Base-by-base conservation (phyloP, 2,329 filamentous ascomycete species). In the Phyllosticta citriasiana region DNA sequence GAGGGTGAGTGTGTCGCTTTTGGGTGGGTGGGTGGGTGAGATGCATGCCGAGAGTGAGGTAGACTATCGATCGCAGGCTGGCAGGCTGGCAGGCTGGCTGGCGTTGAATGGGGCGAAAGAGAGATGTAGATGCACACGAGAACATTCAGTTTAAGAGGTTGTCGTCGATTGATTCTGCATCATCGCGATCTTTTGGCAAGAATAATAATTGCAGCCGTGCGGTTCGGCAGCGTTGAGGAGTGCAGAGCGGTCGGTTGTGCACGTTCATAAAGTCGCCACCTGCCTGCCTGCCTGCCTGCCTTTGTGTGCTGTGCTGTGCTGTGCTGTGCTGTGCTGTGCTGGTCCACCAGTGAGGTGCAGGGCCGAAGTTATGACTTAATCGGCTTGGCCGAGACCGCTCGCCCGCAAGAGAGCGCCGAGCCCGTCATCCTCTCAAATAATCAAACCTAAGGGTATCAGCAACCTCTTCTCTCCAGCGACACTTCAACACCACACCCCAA, bases 401-500 rank as follows among this genome's bases (percentile, higher is more conserved):
- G 59, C 53, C 53, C 40, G 40, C 59, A 47, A 53, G 54, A 40
- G 33, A 40, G 40, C 47, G 54, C 54, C 47, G 59, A 54, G 54
- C 40, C 40, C 59, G 59, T 61, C 59, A 61, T 61, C 14, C 40
- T 57, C 59, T 61, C 59, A 61, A 61, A 61, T 61, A 61, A 61
- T 61, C 59, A 57, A 53, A 22, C 19, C 19, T 22, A 2, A 61
- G 59, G 53, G 51, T 30, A 50, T 22, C 53, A 54, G 52, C 54
- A 1, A 47, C 40, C 40, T n/a, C 14, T 1, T n/a, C 16, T 16
- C 14, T 14, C 22, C 27, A 47, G 19, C 40, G 40, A 47, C 40
- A 47, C 40, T 47, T 67, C 65, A 72, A 73, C 35, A 35, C 58
- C 60, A 64, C 69, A 35, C 14, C 65, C 8, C 63, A 63, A 8